Conservation (phyloP, 2,329 filamentous ascomycete species). For the Colletotrichum gigasporum region DNA sequence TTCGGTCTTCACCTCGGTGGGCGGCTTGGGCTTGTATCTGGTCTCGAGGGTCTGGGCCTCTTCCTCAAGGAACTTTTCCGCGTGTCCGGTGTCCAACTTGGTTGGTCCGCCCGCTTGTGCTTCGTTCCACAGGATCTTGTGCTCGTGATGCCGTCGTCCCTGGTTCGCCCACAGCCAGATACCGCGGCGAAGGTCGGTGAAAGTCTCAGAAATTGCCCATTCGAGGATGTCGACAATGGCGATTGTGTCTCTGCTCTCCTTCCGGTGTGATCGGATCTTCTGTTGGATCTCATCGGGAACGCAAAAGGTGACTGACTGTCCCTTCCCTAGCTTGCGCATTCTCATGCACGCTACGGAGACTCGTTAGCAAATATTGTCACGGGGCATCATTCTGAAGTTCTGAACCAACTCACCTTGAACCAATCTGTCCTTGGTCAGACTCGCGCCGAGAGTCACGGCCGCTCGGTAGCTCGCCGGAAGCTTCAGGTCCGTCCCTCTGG, state of each 20-base stretch:
- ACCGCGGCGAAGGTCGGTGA: constrained; percentile 54
- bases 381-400: too few species aligned
- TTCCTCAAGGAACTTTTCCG: constrained; percentile 60
- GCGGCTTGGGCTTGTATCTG: constrained; percentile 55
- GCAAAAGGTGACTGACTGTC: constrained; percentile 72
- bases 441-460: constrained; percentile 72
- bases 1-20: background rate
- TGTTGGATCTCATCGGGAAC: constrained; percentile 66
- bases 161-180: constrained; percentile 71
- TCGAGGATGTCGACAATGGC: constrained; percentile 63
- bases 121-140: constrained; percentile 46
- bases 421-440: constrained; percentile 73
- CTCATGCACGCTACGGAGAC: constrained; percentile 69
- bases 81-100: constrained; percentile 38
- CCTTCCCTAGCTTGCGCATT: constrained; percentile 74
- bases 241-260: constrained; percentile 42
- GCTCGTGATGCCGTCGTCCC: constrained; percentile 59
- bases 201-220: constrained; percentile 70
- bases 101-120: background rate
- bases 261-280: constrained; percentile 52
- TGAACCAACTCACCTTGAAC: constrained; percentile 66
- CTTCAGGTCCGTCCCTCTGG: constrained; percentile 73
- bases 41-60: constrained; percentile 62
- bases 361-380: too few species aligned
- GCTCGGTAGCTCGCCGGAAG: constrained; percentile 68